Evolutionary conservation across 306 rosid genomes (phyloP).

Genomic region (Rubus idaeus): DNA sequence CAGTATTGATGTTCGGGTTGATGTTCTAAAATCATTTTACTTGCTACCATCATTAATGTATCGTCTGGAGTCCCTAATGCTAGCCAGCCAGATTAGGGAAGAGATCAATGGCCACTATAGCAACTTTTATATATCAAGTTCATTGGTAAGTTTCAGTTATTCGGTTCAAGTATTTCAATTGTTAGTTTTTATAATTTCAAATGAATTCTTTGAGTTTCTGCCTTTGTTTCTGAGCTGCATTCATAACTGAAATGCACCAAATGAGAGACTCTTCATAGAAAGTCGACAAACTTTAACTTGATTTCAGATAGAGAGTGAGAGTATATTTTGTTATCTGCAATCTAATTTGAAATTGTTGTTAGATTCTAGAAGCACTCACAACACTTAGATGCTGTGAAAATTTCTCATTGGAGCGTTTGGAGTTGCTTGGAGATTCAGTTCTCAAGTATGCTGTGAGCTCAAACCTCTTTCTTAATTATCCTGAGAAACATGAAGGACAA

Average conservation of each 20-base stretch:
- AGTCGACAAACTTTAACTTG: background rate
- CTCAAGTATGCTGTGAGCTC: slow-evolving; percentile 79
- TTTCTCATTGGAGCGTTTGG: slow-evolving; percentile 83
- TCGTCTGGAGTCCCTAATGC: slow-evolving; percentile 75
- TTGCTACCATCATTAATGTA: slow-evolving; percentile 81
- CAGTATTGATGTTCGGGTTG: slow-evolving; percentile 55
- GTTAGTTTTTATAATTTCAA: background rate
- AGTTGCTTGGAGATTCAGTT: slow-evolving; percentile 90
- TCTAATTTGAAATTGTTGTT: slow-evolving; percentile 21
- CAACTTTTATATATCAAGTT: slow-evolving; percentile 51
- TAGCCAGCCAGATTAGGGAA: slow-evolving; percentile 81
- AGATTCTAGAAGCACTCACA: slow-evolving; percentile 88
- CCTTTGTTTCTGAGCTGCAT: background rate
- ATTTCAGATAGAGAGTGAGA: background rate
- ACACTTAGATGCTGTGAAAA: slow-evolving; percentile 70
- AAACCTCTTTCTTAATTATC: slow-evolving; percentile 73
- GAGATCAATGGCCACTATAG: slow-evolving; percentile 47
- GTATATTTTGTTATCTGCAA: background rate
- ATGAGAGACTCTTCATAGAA: background rate
- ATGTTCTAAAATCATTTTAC: slow-evolving; percentile 62
- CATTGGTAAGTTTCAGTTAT: slow-evolving; percentile 53
- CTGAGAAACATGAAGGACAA: slow-evolving; percentile 79
- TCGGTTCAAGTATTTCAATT: slow-evolving; percentile 8
- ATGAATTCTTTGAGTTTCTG: background rate
- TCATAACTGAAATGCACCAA: background rate